phyloP scores from a whole-genome alignment of 2,329 filamentous ascomycete genomes.

The Aspergillus unguis region DNA sequence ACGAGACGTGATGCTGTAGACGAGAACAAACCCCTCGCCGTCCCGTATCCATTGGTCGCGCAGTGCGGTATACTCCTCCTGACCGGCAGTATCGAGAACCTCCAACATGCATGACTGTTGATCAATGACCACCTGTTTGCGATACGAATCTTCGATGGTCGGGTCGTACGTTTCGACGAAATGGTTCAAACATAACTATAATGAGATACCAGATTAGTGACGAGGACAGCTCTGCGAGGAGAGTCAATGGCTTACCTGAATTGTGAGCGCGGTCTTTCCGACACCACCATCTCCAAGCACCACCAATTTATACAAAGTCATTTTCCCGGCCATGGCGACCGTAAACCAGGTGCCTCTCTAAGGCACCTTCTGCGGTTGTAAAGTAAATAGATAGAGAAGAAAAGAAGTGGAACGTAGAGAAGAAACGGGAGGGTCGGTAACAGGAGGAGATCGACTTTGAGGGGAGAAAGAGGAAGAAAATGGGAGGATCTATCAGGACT shows the following conservation, averaged over 20 bases:
- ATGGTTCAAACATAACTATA: constrained; percentile 87
- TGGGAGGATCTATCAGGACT: constrained; percentile 22
- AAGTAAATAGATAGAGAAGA: constrained; percentile 2
- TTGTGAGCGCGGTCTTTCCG: constrained; percentile 89
- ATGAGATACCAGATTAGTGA: constrained; percentile 4
- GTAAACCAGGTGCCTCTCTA: constrained; percentile 3
- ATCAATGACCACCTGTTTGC: constrained; percentile 78
- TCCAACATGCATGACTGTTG: constrained; percentile 95
- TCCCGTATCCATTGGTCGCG: constrained; percentile 98
- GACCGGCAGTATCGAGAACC: constrained; percentile 92
- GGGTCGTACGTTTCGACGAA: constrained; percentile 88
- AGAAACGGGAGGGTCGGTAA: background rate
- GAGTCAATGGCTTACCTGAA: constrained; percentile 54
- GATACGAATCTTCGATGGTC: constrained; percentile 66
- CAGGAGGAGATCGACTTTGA: constrained; percentile 12
- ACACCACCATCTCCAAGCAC: constrained; percentile 92
- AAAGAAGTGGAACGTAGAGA: background rate
- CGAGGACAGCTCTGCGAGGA: constrained; percentile 1
- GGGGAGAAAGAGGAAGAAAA: constrained; percentile 14
- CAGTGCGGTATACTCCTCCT: constrained; percentile 96
- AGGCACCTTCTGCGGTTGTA: constrained; percentile 1
- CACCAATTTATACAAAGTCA: constrained; percentile 95
- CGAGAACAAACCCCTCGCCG: constrained; percentile 93
- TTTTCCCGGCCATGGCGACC: constrained; percentile 76
- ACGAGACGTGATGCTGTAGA: constrained; percentile 97